Evolutionary conservation across 2,329 filamentous ascomycete species (phyloP), one percentile per base, ranked within the genome.

Genomic region (Pyrenophora teres): DNA sequence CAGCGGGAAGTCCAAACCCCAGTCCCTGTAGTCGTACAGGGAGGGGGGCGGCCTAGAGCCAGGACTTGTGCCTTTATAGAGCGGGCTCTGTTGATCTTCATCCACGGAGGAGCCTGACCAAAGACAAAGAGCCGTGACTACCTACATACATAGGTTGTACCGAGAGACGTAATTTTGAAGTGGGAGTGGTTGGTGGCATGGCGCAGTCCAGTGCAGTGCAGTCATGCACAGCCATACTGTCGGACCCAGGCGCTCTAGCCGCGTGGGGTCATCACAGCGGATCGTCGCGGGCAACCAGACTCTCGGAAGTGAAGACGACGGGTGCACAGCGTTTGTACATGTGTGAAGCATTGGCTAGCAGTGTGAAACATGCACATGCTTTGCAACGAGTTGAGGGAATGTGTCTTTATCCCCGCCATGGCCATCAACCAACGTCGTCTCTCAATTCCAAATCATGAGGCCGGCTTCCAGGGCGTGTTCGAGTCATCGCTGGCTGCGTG

Each of bases 241-340:
- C 43, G 49, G 49, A 42, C 41, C 16, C 37, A 41, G 33, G 38
- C 31, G 15, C n/a, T 48, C 13, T n/a, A 40, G 35, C 18, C 40
- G 38, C 38, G 31, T 48, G 38, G 38, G 31, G 27, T 18, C 16
- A 32, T 18, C 16, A 32, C 21, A 45, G 35, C 27, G 18, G 44
- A 48, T 52, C 49, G 42, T 15, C 49, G 32, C 38, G 27, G 27
- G 41, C 50, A 48, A 48, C 50, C 50, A 40, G 23, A 21, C 44
- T 41, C 39, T 43, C 50, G 50, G 50, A 48, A n/a, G 31, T 33
- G 40, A 43, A 43, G 16, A 21, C 27, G 15, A 16, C 19, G 5
- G 25, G 30, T 43, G 32, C 8, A 19, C 16, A 35, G 16, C 27
- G 2, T 30, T 9, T 30, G 27, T 12, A 30, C 1, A 15, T 15